Evolutionary conservation across 2,329 filamentous ascomycete genomes (phyloP).

Genomic region (Calonectria montana): DNA sequence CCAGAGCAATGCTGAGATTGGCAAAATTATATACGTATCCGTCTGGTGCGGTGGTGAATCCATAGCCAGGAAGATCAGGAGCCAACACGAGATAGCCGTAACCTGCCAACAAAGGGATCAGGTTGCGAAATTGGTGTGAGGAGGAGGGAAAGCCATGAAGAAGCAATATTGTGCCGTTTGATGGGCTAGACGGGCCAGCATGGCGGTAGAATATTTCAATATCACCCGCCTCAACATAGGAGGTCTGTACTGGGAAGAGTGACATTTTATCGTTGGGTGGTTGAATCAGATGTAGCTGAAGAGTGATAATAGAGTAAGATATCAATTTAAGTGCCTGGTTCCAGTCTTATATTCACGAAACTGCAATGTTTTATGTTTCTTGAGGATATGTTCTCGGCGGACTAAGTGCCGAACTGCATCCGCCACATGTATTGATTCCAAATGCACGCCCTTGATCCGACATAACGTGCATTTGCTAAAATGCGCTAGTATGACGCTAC

Average conservation of each 20-base stretch:
- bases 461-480: neutral
- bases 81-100: conserved; percentile 58
- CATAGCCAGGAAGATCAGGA: conserved; percentile 70
- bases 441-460: neutral
- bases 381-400: neutral
- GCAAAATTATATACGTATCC: conserved; percentile 66
- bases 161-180: conserved; percentile 52
- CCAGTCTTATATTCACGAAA: neutral
- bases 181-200: conserved; percentile 39
- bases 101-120: conserved; percentile 54
- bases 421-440: neutral
- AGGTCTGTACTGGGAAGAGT: neutral
- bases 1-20: conserved; percentile 59
- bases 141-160: conserved; percentile 60
- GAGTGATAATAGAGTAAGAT: neutral
- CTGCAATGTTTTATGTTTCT: neutral
- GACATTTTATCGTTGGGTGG: neutral
- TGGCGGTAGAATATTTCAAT: conserved; percentile 55
- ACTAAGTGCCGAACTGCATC: neutral
- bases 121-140: conserved; percentile 56
- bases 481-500: neutral
- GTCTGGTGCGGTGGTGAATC: conserved; percentile 62
- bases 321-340: neutral
- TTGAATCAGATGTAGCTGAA: no score
- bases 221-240: conserved; percentile 46